Base-by-base conservation (phyloP, 139 green algal species). In the Chlorella sp. region DNA sequence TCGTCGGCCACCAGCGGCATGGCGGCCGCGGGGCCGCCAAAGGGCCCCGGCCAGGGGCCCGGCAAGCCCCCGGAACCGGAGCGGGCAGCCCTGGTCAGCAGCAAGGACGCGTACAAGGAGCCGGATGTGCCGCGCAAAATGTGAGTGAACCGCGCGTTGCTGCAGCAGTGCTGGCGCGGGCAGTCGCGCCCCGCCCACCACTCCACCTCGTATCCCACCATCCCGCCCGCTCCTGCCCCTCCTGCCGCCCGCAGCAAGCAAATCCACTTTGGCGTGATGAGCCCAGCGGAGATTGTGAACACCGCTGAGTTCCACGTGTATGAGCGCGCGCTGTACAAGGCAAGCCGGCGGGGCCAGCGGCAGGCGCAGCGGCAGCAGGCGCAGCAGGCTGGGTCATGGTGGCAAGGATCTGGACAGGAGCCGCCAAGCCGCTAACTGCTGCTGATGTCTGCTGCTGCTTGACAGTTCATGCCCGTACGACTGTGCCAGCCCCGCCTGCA, bases 191-290 rank as follows among this genome's bases (percentile, higher is more conserved):
- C n/a, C n/a, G n/a, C n/a, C n/a, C n/a, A n/a, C n/a, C n/a, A n/a
- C n/a, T n/a, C n/a, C n/a, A n/a, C n/a, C n/a, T n/a, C n/a, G n/a
- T n/a, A n/a, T n/a, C n/a, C n/a, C n/a, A n/a, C n/a, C n/a, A n/a
- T n/a, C n/a, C n/a, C n/a, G n/a, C n/a, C n/a, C n/a, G n/a, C n/a
- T n/a, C n/a, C n/a, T n/a, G n/a, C n/a, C n/a, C n/a, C n/a, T n/a
- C n/a, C n/a, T n/a, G n/a, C n/a, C n/a, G n/a, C n/a, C n/a, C 86
- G 90, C 89, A 98, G 95, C 87, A 89, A 96, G 76, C 90, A 97
- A 85, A 96, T 99, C 44, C 81, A 83, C 26, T 99, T 99, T 85
- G 90, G 92, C 17, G 47, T 98, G 60, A 96, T 98, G 93, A 94
- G 89, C 0, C 86, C 93, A 12, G 79, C 91, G 39, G 97, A 99